Conservation (phyloP, 169 alveolate species). For the Eimeria acervulina region DNA sequence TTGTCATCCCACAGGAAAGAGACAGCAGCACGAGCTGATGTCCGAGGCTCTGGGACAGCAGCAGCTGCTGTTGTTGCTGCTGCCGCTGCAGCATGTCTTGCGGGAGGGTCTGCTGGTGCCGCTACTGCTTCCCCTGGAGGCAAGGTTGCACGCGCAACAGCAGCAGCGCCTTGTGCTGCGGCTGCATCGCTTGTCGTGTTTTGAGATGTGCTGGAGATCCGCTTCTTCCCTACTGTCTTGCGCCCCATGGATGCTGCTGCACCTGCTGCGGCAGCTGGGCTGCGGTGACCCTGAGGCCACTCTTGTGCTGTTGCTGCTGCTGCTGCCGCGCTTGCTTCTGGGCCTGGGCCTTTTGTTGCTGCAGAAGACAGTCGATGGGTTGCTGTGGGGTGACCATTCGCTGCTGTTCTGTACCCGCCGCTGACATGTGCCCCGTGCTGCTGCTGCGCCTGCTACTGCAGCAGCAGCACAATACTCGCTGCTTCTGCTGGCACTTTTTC, state of each 20-base stretch:
- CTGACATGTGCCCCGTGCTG: too few relatives aligned
- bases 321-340: neutral
- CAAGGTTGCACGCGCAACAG: neutral
- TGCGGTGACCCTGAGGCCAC: neutral
- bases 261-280: conserved; percentile 4
- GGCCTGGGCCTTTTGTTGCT: neutral
- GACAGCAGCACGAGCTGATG: neutral
- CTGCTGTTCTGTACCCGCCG: neutral
- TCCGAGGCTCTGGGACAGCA: neutral
- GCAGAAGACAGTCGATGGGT: neutral
- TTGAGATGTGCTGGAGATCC: neutral
- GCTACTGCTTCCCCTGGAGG: neutral
- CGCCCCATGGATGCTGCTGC: conserved; percentile 51
- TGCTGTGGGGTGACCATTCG: neutral
- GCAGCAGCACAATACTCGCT: too few relatives aligned
- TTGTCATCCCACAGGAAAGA: too few relatives aligned
- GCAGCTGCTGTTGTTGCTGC: neutral
- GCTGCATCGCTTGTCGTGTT: neutral
- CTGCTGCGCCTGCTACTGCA: too few relatives aligned
- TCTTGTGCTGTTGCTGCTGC: neutral
- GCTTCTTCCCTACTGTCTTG: neutral
- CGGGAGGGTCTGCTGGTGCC: neutral
- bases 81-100: neutral
- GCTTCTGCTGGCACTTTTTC: too few relatives aligned
- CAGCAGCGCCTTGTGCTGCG: neutral